phyloP scores from a whole-genome alignment of 305 asterid species.

The Fraxinus paxiana region DNA sequence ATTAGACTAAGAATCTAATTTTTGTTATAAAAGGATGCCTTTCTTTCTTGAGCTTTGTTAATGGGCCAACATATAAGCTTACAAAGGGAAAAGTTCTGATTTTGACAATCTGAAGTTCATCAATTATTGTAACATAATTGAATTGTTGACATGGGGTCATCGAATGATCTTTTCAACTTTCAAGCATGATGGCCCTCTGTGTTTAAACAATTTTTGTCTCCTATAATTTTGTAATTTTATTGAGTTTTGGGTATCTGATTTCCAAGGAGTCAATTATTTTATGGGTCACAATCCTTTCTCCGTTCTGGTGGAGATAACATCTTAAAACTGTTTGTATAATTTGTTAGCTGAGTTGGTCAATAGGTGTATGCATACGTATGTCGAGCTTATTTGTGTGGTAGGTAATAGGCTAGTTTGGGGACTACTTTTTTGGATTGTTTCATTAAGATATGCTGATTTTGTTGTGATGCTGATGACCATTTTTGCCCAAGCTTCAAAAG shows the following conservation, averaged over 20 bases:
- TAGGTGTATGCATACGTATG: not conserved
- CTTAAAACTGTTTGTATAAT: not conserved
- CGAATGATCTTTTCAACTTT: not conserved
- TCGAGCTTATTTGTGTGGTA: not conserved
- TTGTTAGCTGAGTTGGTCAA: not conserved
- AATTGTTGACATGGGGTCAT: not conserved
- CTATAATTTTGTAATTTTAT: constrained; percentile 6
- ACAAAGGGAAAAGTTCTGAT: not conserved
- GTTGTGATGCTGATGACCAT: not conserved
- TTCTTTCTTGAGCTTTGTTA: not conserved
- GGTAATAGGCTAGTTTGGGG: not conserved
- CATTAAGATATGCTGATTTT: not conserved
- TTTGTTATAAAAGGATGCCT: constrained; percentile 1
- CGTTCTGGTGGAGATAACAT: not conserved
- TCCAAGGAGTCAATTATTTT: not conserved
- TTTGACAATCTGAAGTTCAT: not conserved
- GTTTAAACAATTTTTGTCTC: not conserved
- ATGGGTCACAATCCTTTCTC: not conserved
- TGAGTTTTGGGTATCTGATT: not conserved
- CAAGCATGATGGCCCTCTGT: not conserved
- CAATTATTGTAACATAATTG: constrained; percentile 7
- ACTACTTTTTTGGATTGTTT: not conserved
- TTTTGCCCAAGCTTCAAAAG: not conserved
- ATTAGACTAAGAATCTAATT: not conserved
- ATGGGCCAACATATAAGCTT: not conserved